Evolutionary conservation across 257 asterid species (phyloP).

Genomic region (Paraleonurus japonicus): DNA sequence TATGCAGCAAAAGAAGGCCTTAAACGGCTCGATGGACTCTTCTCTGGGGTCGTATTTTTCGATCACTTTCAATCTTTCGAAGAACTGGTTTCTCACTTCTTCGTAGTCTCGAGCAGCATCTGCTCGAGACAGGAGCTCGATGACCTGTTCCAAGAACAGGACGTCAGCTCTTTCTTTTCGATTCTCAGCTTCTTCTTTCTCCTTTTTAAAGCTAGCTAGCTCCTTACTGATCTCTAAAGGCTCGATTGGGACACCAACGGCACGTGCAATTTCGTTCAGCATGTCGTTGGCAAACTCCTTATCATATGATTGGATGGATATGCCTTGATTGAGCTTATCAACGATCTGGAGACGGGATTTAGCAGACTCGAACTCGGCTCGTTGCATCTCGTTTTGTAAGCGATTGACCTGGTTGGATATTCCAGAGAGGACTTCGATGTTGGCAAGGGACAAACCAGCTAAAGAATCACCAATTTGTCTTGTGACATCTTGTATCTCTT

Average conservation of each 20-base stretch:
- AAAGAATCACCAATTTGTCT: conserved; percentile 54
- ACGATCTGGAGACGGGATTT: conserved; percentile 41
- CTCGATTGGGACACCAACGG: conserved; percentile 54
- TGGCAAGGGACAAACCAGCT: conserved; percentile 47
- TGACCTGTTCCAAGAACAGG: conserved; percentile 59
- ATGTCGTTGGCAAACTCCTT: conserved; percentile 53
- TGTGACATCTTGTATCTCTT: conserved; percentile 58
- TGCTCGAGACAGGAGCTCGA: conserved; percentile 56
- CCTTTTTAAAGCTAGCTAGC: conserved; percentile 47
- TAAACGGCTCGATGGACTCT: conserved; percentile 51
- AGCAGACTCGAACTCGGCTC: conserved; percentile 47
- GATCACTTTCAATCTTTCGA: conserved; percentile 45
- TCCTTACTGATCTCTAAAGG: conserved; percentile 53
- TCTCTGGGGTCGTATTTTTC: conserved; percentile 42
- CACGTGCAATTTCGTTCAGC: conserved; percentile 46
- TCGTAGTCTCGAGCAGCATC: conserved; percentile 62
- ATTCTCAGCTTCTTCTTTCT: conserved; percentile 56
- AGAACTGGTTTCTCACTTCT: conserved; percentile 44
- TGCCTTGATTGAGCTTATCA: conserved; percentile 49
- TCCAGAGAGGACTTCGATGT: conserved; percentile 47
- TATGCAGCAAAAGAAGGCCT: conserved; percentile 49
- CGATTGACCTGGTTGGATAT: conserved; percentile 47
- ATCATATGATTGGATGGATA: conserved; percentile 39
- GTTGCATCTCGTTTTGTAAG: conserved; percentile 61
- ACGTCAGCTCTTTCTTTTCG: conserved; percentile 63